phyloP scores from a whole-genome alignment of 1,284 basidiomycete species.

The Ganoderma lingzhi region DNA sequence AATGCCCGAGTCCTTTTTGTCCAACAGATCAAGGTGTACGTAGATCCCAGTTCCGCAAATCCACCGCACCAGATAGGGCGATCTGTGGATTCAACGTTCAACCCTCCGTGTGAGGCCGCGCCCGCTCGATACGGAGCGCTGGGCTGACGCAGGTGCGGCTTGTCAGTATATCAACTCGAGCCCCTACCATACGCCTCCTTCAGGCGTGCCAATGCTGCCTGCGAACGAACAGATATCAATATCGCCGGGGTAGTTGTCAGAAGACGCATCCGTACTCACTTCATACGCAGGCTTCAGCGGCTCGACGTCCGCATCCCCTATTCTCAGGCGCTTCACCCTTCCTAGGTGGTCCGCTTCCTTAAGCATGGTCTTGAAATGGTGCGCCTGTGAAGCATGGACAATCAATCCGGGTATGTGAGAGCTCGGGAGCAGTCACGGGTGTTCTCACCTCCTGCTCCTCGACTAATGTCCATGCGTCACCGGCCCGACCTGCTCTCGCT shows the following conservation, averaged over 20 bases:
- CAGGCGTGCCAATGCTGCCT: slow-evolving; percentile 48
- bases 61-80: not conserved
- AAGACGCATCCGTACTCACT: slow-evolving; percentile 46
- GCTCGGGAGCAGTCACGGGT: too few species aligned
- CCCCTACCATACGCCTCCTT: slow-evolving; percentile 46
- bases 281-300: slow-evolving; percentile 71
- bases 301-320: slow-evolving; percentile 71
- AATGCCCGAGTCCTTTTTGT: not conserved
- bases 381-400: slow-evolving; percentile 60
- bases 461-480: slow-evolving; percentile 93
- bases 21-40: not conserved
- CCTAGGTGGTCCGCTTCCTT: slow-evolving; percentile 78
- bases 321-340: slow-evolving; percentile 76
- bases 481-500: slow-evolving; percentile 87
- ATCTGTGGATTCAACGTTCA: not conserved
- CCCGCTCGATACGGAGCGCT: not conserved
- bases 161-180: slow-evolving; percentile 10
- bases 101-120: not conserved
- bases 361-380: slow-evolving; percentile 90
- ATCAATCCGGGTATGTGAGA: not conserved
- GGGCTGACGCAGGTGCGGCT: not conserved
- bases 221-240: slow-evolving; percentile 4
- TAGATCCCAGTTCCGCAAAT: not conserved
- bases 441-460: slow-evolving; percentile 90
- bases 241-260: slow-evolving; percentile 4